Percentiles rank a stretch among this genome's conserved stretches.
These are phyloP conservation scores for Phyllostachys edulis DNA, from an alignment of 176 grass and related monocot genomes.

Conservation along the genomic window DNA sequence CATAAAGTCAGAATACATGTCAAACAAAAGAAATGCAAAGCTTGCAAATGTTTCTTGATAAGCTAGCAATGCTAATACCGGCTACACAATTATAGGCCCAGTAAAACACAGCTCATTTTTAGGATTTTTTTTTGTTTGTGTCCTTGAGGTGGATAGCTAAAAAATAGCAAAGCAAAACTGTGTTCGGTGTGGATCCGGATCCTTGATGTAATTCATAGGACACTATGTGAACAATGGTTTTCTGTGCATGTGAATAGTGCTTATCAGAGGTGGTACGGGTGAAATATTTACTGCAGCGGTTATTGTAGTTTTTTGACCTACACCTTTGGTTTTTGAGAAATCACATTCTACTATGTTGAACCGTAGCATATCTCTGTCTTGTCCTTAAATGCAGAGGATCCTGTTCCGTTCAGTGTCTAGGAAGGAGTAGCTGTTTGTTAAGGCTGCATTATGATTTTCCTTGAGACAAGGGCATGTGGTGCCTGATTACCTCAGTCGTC, in stretches of 20 bases:
- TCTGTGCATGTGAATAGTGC: no score
- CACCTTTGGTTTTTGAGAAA: no score
- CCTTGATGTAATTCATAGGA: no score
- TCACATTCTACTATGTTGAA: no score
- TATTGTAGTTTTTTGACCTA: no score
- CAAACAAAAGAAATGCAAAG: no score
- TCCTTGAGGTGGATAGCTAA: background rate
- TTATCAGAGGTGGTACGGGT: no score
- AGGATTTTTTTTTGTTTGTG: background rate
- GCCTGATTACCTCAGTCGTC: background rate
- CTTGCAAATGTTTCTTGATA: background rate
- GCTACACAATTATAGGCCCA: background rate
- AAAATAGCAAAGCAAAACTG: background rate
- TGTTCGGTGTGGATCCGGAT: background rate
- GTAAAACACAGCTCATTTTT: background rate
- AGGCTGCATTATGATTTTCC: slow-evolving; percentile 9
- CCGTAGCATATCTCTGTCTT: no score
- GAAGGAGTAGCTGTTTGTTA: background rate
- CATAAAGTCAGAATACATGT: background rate
- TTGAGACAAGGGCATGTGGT: slow-evolving; percentile 33
- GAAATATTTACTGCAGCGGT: no score
- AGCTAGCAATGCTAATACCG: background rate
- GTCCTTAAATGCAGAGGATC: no score
- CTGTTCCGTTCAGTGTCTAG: no score
- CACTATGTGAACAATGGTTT: no score